A percentile compares a stretch with the other conserved stretches of the same genome.
These are phyloP conservation scores for Myxozyma geophila DNA, from an alignment of 805 yeast genomes.

Conservation along the genomic window DNA sequence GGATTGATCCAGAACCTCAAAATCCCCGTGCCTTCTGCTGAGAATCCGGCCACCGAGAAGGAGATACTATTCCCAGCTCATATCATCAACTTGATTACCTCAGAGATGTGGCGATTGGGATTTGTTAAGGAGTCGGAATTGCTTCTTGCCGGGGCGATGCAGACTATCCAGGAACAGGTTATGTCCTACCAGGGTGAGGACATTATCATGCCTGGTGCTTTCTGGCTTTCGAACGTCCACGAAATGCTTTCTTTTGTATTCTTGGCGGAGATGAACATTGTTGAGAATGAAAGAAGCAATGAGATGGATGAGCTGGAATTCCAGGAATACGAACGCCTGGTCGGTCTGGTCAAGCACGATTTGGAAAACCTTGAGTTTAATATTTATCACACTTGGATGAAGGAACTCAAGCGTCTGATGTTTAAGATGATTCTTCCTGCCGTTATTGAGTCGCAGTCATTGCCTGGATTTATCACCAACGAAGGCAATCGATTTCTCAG, in stretches of 20 bases:
- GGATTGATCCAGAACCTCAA: slow-evolving; percentile 83
- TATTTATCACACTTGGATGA: slow-evolving; percentile 96
- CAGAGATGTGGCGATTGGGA: slow-evolving; percentile 99
- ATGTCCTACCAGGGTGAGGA: slow-evolving; percentile 81
- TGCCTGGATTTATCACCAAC: slow-evolving; percentile 93
- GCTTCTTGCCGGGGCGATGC: slow-evolving; percentile 84
- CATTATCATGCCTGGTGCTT: slow-evolving; percentile 88
- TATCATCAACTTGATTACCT: slow-evolving; percentile 84
- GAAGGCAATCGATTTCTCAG: slow-evolving; percentile 80
- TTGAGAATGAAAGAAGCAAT: slow-evolving; percentile 76
- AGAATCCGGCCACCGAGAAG: slow-evolving; percentile 79
- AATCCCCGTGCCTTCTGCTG: slow-evolving; percentile 84
- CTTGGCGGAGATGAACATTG: slow-evolving; percentile 89
- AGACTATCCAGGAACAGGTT: slow-evolving; percentile 84
- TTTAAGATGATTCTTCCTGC: slow-evolving; percentile 95
- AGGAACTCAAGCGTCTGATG: slow-evolving; percentile 85
- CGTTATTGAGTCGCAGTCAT: slow-evolving; percentile 88
- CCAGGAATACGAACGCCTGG: slow-evolving; percentile 84
- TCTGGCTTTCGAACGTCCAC: slow-evolving; percentile 96
- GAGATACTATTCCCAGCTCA: slow-evolving; percentile 96
- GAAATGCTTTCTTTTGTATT: slow-evolving; percentile 93
- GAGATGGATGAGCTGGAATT: slow-evolving; percentile 91
- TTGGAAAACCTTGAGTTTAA: slow-evolving; percentile 90
- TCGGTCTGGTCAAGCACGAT: slow-evolving; percentile 90
- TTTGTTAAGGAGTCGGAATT: slow-evolving; percentile 89